Percentiles rank a stretch among this genome's conserved stretches.
These are phyloP conservation scores for Chytriomyces sp. DNA, from an alignment of 192 early-diverging fungal genomes.

Conservation along the genomic window DNA sequence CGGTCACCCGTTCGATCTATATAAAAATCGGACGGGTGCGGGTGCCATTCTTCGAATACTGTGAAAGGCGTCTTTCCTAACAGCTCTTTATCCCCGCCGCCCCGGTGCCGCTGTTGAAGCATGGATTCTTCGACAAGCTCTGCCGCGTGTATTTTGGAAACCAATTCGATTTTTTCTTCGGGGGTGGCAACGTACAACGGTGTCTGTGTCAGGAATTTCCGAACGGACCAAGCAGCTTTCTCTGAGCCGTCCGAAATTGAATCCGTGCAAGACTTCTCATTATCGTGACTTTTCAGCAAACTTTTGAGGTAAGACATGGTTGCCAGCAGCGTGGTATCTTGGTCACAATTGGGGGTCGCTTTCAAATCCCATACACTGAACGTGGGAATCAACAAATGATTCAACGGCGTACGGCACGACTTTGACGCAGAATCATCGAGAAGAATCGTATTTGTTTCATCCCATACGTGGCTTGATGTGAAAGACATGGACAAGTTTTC, in stretches of 20 bases:
- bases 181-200: conserved; percentile 7
- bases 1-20: too few relatives aligned
- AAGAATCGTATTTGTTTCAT: conserved; percentile 47
- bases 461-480: conserved; percentile 17
- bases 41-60: too few relatives aligned
- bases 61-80: neutral
- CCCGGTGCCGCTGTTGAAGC: neutral
- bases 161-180: neutral
- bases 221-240: neutral
- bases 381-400: conserved; percentile 45
- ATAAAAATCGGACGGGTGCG: too few relatives aligned
- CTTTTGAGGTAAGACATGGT: conserved; percentile 7
- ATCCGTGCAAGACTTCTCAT: neutral
- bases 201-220: neutral
- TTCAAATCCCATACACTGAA: conserved; percentile 41
- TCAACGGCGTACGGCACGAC: conserved; percentile 39
- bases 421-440: conserved; percentile 50
- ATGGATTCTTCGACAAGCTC: too few relatives aligned
- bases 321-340: conserved; percentile 28
- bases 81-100: neutral
- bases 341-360: conserved; percentile 25
- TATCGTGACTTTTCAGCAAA: neutral
- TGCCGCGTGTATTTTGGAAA: neutral
- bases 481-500: neutral
- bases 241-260: neutral